A percentile compares a stretch with the other conserved stretches of the same genome.
These are phyloP conservation scores for Pyrenophora tritici-repentis DNA, from an alignment of 2,329 filamentous ascomycete genomes.

Conservation along the genomic window DNA sequence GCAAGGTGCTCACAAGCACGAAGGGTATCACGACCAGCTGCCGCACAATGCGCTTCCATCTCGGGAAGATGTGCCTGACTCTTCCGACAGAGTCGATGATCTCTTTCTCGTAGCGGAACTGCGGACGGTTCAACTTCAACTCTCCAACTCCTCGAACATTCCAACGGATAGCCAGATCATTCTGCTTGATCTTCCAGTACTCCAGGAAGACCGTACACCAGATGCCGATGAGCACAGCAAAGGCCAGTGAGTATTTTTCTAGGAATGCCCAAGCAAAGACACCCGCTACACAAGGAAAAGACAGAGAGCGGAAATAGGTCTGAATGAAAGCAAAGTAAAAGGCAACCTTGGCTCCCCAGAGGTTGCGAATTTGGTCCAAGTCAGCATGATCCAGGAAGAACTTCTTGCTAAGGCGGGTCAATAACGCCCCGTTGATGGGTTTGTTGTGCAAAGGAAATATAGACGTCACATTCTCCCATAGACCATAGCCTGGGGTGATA, in stretches of 20 bases:
- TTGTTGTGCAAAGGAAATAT: slow-evolving; percentile 82
- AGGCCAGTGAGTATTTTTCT: slow-evolving; percentile 37
- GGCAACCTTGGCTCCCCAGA: slow-evolving; percentile 71
- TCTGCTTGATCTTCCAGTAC: slow-evolving; percentile 43
- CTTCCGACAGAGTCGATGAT: slow-evolving; percentile 34
- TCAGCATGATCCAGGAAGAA: slow-evolving; percentile 68
- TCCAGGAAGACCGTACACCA: slow-evolving; percentile 45
- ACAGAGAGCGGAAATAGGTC: slow-evolving; percentile 39
- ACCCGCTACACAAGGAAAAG: slow-evolving; percentile 38
- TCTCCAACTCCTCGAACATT: slow-evolving; percentile 37
- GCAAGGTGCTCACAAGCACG: slow-evolving; percentile 30
- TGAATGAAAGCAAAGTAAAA: slow-evolving; percentile 46
- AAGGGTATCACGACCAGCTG: slow-evolving; percentile 42
- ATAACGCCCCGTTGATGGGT: slow-evolving; percentile 73
- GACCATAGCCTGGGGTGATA: slow-evolving; percentile 69
- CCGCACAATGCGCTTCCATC: slow-evolving; percentile 36
- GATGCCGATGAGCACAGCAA: slow-evolving; percentile 37
- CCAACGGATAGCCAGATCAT: slow-evolving; percentile 42
- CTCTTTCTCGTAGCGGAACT: slow-evolving; percentile 34
- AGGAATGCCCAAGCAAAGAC: slow-evolving; percentile 39
- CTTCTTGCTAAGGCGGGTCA: slow-evolving; percentile 75
- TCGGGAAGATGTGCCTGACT: slow-evolving; percentile 33
- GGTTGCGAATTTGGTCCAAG: slow-evolving; percentile 74
- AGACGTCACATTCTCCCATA: slow-evolving; percentile 74
- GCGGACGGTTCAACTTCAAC: slow-evolving; percentile 38